A percentile compares a stretch with the other conserved stretches of the same genome.
These are phyloP conservation scores for Salicornia ramosissima DNA, from an alignment of 148 eudicot genomes.

Conservation along the genomic window DNA sequence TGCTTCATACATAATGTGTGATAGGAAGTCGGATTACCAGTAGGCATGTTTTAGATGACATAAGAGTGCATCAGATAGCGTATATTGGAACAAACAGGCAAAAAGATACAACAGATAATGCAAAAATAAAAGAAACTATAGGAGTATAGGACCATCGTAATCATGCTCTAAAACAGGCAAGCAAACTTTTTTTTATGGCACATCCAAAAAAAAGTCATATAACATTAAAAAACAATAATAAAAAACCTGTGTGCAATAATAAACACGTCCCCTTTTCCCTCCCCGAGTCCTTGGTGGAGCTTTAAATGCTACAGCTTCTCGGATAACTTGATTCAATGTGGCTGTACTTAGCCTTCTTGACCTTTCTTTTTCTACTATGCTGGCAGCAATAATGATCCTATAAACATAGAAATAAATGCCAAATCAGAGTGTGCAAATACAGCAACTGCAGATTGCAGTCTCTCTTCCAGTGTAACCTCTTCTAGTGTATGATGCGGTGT, in stretches of 20 bases:
- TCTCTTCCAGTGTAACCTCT: background rate
- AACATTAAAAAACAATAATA: background rate
- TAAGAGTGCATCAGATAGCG: background rate
- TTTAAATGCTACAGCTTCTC: constrained; percentile 89
- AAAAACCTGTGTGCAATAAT: constrained; percentile 93
- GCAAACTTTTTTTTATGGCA: no score
- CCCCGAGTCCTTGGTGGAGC: constrained; percentile 93
- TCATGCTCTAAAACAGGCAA: constrained; percentile 1
- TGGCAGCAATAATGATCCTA: constrained; percentile 86
- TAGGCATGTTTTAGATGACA: background rate
- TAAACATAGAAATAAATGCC: constrained; percentile 9
- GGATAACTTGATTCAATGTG: constrained; percentile 78
- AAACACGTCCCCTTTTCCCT: constrained; percentile 93
- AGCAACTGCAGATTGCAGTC: background rate
- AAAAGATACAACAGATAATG: background rate
- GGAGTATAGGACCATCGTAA: background rate
- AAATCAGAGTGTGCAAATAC: constrained; percentile 9
- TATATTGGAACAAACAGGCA: background rate
- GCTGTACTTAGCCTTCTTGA: constrained; percentile 81
- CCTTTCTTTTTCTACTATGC: constrained; percentile 82
- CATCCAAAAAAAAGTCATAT: background rate
- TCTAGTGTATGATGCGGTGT: background rate
- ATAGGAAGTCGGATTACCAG: background rate
- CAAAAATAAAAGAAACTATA: background rate
- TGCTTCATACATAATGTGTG: background rate